phyloP scores from a whole-genome alignment of 2,329 filamentous ascomycete genomes.

The Talaromyces amestolkiae region DNA sequence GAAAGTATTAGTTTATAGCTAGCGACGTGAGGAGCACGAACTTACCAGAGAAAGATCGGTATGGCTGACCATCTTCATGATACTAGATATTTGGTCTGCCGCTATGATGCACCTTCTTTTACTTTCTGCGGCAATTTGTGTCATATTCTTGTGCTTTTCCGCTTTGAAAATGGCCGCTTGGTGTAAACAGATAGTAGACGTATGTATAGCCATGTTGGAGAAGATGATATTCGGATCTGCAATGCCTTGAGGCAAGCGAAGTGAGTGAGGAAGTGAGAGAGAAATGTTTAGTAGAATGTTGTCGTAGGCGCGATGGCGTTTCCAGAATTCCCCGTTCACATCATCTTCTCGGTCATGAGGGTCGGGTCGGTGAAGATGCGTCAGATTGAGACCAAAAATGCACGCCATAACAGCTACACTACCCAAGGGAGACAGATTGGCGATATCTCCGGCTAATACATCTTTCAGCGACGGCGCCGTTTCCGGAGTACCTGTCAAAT shows the following conservation, averaged over 20 bases:
- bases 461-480: constrained; percentile 63
- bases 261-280: constrained; percentile 72
- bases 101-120: constrained; percentile 91
- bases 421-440: constrained; percentile 72
- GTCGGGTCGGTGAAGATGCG: constrained; percentile 85
- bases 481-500: constrained; percentile 68
- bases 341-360: constrained; percentile 79
- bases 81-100: constrained; percentile 87
- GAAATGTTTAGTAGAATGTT: constrained; percentile 86
- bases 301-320: constrained; percentile 82
- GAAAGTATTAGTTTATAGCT: constrained; percentile 20
- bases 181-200: constrained; percentile 94
- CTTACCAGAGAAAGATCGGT: constrained; percentile 78
- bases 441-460: constrained; percentile 59
- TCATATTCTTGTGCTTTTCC: constrained; percentile 77
- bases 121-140: constrained; percentile 78
- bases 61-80: constrained; percentile 94
- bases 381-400: constrained; percentile 84
- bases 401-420: constrained; percentile 82
- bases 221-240: constrained; percentile 83
- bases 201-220: constrained; percentile 95
- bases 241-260: constrained; percentile 76
- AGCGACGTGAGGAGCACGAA: constrained; percentile 40
- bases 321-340: constrained; percentile 93
- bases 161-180: constrained; percentile 98